A percentile compares a stretch with the other conserved stretches of the same genome.
phyloP scores from a whole-genome alignment of 1,284 basidiomycete genomes.

The Vanrija sp. region DNA sequence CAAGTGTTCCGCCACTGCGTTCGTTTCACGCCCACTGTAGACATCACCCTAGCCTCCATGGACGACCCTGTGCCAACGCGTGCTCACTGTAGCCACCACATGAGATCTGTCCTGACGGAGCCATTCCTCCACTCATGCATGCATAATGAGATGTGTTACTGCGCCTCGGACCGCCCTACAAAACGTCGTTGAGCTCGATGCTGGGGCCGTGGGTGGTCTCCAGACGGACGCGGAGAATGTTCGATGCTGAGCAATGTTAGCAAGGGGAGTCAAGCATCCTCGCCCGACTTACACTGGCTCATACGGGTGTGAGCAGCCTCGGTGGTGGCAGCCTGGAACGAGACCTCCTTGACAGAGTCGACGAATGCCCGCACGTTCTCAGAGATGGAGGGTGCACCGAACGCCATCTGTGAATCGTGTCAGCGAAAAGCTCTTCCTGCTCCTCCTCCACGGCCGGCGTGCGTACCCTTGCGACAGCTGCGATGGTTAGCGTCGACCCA shows the following conservation, averaged over 20 bases:
- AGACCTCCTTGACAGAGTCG: constrained; percentile 56
- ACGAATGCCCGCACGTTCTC: constrained; percentile 78
- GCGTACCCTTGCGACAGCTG: constrained; percentile 21
- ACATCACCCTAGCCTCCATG: no score
- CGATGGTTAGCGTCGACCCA: neutral
- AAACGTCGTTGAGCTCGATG: constrained; percentile 53
- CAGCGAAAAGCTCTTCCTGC: no score
- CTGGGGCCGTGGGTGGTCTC: constrained; percentile 83
- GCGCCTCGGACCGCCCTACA: constrained; percentile 6
- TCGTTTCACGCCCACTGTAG: no score
- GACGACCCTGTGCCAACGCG: no score
- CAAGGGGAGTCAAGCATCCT: neutral
- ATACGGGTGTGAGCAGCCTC: neutral
- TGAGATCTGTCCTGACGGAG: no score
- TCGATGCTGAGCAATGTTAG: constrained; percentile 55
- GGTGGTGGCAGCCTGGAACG: constrained; percentile 18
- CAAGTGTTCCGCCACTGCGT: no score
- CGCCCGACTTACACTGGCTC: constrained; percentile 2
- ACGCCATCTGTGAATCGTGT: constrained; percentile 59
- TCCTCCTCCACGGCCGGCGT: no score
- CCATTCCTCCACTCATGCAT: neutral
- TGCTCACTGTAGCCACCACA: no score
- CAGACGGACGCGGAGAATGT: constrained; percentile 69
- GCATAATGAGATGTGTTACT: constrained; percentile 2
- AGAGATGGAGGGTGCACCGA: constrained; percentile 68